Percentiles rank a stretch among this genome's conserved stretches.
phyloP scores from a whole-genome alignment of 371 early-diverging fungal genomes.

The Lichtheimia ramosa region DNA sequence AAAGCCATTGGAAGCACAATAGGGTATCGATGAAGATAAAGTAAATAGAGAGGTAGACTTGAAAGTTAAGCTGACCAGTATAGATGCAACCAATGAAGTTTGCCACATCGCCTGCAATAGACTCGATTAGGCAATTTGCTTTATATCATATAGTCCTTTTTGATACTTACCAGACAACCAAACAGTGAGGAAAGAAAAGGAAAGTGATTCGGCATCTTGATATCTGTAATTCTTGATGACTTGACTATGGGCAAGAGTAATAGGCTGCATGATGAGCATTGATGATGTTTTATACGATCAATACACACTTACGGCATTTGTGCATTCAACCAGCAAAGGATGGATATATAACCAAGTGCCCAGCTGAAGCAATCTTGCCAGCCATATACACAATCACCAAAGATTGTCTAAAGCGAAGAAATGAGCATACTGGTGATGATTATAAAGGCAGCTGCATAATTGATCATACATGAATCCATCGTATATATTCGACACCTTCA shows the following conservation, averaged over 20 bases:
- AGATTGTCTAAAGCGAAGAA: slow-evolving; percentile 25
- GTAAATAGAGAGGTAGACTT: slow-evolving; percentile 51
- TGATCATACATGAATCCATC: slow-evolving; percentile 39
- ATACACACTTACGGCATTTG: slow-evolving; percentile 70
- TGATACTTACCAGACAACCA: slow-evolving; percentile 58
- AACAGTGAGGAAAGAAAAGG: slow-evolving; percentile 55
- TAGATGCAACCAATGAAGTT: slow-evolving; percentile 71
- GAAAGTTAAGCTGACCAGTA: slow-evolving; percentile 72
- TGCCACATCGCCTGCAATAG: slow-evolving; percentile 59
- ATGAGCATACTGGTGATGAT: not conserved
- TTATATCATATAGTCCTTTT: not conserved
- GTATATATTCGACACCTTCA: slow-evolving; percentile 19
- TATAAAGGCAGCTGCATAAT: not conserved
- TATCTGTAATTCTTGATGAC: slow-evolving; percentile 62
- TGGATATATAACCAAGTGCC: slow-evolving; percentile 64
- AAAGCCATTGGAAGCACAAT: slow-evolving; percentile 45
- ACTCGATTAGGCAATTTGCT: not conserved
- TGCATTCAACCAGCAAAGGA: slow-evolving; percentile 75
- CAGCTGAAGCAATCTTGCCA: slow-evolving; percentile 43
- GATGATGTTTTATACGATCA: not conserved
- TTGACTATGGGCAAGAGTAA: slow-evolving; percentile 35
- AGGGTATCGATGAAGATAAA: slow-evolving; percentile 42
- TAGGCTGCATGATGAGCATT: not conserved
- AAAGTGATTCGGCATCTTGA: slow-evolving; percentile 56
- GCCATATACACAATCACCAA: slow-evolving; percentile 60